A percentile compares a stretch with the other conserved stretches of the same genome.
phyloP scores from a whole-genome alignment of 108 stramenopile species.

The Bacterosira constricta region DNA sequence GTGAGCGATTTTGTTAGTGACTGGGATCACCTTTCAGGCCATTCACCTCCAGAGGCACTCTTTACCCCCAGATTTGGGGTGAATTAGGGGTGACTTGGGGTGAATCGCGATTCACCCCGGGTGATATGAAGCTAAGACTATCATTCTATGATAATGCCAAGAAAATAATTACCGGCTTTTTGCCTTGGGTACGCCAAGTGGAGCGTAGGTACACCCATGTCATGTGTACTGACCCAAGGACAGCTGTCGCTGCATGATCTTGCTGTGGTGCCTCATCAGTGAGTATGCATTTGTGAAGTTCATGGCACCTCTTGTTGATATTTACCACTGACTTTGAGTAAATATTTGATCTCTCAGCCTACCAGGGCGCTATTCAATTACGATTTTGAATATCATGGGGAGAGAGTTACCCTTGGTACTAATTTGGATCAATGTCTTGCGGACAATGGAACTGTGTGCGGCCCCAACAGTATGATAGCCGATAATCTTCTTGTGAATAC shows the following conservation, averaged over 20 bases:
- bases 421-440: constrained; percentile 20
- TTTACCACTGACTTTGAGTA: too few species aligned
- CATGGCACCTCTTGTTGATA: too few species aligned
- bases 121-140: constrained; percentile 52
- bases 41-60: too few species aligned
- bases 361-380: constrained; percentile 15
- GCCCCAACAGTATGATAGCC: constrained; percentile 7
- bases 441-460: constrained; percentile 24
- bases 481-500: constrained; percentile 11
- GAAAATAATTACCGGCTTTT: constrained; percentile 35
- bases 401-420: constrained; percentile 15
- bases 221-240: constrained; percentile 40
- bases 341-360: too few species aligned
- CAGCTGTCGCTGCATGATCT: constrained; percentile 18
- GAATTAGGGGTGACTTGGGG: too few species aligned
- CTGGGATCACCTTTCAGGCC: too few species aligned
- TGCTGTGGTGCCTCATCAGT: constrained; percentile 27
- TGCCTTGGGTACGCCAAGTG: background rate
- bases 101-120: too few species aligned
- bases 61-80: too few species aligned
- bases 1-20: too few species aligned
- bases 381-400: constrained; percentile 36
- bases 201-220: constrained; percentile 12
- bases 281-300: too few species aligned
- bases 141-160: constrained; percentile 55